Evolutionary conservation across 495 filamentous ascomycete genomes (phyloP), one percentile per base, ranked within the genome.

Genomic region (Neurospora intermedia): DNA sequence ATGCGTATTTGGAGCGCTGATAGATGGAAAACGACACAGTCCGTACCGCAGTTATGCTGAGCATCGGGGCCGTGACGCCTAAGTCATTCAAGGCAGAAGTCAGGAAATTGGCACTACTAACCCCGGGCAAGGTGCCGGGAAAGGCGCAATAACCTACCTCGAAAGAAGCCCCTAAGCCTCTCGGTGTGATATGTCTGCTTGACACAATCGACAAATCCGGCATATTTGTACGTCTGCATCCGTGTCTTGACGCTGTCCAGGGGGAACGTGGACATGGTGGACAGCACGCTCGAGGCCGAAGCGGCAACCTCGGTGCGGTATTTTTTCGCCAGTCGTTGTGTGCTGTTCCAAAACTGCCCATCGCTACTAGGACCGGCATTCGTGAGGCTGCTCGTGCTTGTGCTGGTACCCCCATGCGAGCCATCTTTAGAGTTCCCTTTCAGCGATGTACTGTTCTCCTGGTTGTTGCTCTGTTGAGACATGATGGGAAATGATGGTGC

Each of bases 11-110:
- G 46, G 92, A 91, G 45, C 86, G 87, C 80, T 94, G 93, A 83
- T 98, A 98, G 71, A 95, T 91, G 43, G 93, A 94, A 79, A 98
- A 97, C n/a, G 93, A 96, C 70, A 97, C 87, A 23, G 95, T 96
- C 43, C 94, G 90, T 71, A 97, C 94, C 69, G 93, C 86, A 10
- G 94, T 97, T 69, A 98, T 92, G 84, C 92, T 96, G 23, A 89
- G 89, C 78, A 98, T 85, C 42, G 94, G 94, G 69, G 93, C 92
- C 43, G 91, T 87, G 74, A 90, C 89, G 76, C 92, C 92, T 94
- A 75, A 69, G 72, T 62, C 41, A 45, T 69, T 66, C 27, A 66
- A 31, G 23, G 54, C 16, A 27, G 69, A 40, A 39, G 71, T 18
- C 40, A 71, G 54, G 62, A 11, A n/a, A 72, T 13, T 11, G 5